Percentiles rank a stretch among this genome's conserved stretches.
phyloP scores from a whole-genome alignment of 1,284 basidiomycete genomes.

The Cryptococcus depauperatus region DNA sequence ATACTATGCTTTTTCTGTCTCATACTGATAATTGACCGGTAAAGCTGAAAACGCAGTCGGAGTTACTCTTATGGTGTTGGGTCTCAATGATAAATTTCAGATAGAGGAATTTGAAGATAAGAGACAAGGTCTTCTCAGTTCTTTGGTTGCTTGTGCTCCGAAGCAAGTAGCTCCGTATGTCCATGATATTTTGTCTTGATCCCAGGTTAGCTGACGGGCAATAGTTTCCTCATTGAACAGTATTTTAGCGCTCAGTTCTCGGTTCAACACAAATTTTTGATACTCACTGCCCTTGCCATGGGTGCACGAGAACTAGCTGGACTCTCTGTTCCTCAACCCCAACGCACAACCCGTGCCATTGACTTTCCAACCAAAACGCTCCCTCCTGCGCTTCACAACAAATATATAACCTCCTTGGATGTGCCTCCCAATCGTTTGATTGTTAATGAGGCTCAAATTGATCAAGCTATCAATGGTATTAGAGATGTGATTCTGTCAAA shows the following conservation, averaged over 20 bases:
- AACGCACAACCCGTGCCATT: conserved; percentile 20
- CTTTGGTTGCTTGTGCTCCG: conserved; percentile 71
- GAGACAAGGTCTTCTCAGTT: conserved; percentile 66
- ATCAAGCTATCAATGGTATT: conserved; percentile 30
- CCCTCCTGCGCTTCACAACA: conserved; percentile 60
- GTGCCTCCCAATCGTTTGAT: neutral
- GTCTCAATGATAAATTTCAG: conserved; percentile 74
- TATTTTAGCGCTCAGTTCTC: conserved; percentile 91
- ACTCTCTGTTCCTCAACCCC: conserved; percentile 51
- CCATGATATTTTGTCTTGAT: conserved; percentile 3
- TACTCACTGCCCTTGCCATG: conserved; percentile 75
- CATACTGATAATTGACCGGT: neutral
- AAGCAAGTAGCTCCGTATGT: conserved; percentile 64
- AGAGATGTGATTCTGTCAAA: conserved; percentile 33
- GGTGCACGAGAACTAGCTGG: conserved; percentile 78
- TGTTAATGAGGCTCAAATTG: conserved; percentile 18
- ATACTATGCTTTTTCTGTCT: neutral
- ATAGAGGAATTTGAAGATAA: conserved; percentile 69
- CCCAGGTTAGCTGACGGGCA: neutral
- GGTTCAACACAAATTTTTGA: conserved; percentile 68
- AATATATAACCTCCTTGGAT: conserved; percentile 51
- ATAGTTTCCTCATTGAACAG: conserved; percentile 75
- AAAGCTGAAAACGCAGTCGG: conserved; percentile 81
- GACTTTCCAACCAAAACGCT: conserved; percentile 72
- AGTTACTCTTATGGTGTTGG: conserved; percentile 63